Conservation (phyloP, 148 eudicot species). For the Limonium bicolor region DNA sequence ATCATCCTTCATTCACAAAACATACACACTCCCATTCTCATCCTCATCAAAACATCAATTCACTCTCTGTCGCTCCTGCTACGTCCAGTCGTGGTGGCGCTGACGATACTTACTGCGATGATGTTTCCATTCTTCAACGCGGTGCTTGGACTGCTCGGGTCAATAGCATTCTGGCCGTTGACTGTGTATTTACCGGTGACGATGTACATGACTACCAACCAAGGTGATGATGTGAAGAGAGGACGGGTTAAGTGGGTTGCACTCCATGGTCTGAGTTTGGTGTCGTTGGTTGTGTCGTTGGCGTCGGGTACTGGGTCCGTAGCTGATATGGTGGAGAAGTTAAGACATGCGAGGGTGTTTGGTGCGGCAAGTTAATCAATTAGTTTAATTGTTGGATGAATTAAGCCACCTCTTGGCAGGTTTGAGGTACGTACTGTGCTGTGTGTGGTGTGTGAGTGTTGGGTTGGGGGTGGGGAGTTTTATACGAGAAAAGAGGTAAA, state of each 20-base stretch:
- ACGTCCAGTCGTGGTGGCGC: slow-evolving; percentile 2
- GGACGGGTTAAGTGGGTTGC: slow-evolving; percentile 11
- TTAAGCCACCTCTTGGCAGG: no score
- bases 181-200: slow-evolving; percentile 16
- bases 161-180: slow-evolving; percentile 16
- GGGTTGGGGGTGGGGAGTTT: no score
- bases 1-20: slow-evolving; percentile 8
- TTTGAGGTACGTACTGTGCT: no score
- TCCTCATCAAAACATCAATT: slow-evolving; percentile 1
- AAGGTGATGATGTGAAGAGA: slow-evolving; percentile 8
- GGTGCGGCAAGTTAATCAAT: slow-evolving; percentile 5
- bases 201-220: slow-evolving; percentile 12
- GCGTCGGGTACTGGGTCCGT: slow-evolving; percentile 13
- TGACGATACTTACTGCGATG: slow-evolving; percentile 14
- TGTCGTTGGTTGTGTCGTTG: slow-evolving; percentile 11
- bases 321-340: slow-evolving; percentile 11
- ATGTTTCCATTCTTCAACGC: slow-evolving; percentile 18
- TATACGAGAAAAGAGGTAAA: no score
- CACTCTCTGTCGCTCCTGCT: slow-evolving; percentile 10
- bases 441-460: no score
- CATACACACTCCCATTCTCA: slow-evolving; percentile 12
- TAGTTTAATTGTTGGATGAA: no score
- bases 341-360: slow-evolving; percentile 14
- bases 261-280: slow-evolving; percentile 14
- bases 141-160: slow-evolving; percentile 11